phyloP scores from a whole-genome alignment of 2,329 filamentous ascomycete genomes.

The Drechslerella coelobrocha region DNA sequence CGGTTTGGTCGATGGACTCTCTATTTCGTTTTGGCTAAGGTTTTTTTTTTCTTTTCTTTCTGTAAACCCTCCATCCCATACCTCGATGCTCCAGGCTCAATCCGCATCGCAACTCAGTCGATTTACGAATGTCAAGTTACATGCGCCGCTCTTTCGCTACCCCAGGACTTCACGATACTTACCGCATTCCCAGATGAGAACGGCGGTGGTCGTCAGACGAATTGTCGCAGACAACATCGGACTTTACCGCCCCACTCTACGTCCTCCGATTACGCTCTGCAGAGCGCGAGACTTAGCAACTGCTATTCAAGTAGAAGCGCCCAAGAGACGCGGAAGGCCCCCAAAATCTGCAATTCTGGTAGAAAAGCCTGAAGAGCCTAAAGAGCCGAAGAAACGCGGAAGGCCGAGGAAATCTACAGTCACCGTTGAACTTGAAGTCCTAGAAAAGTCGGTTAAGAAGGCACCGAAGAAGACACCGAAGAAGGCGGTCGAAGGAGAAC shows the following conservation, averaged over 20 bases:
- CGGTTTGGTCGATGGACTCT: neutral
- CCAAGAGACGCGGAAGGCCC: neutral
- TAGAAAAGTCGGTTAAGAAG: too few species aligned
- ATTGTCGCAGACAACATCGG: constrained; percentile 29
- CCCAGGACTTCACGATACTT: neutral
- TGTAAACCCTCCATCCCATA: too few species aligned
- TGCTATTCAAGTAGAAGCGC: neutral
- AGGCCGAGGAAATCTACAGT: neutral
- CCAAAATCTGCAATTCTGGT: too few species aligned
- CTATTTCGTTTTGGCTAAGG: constrained; percentile 1
- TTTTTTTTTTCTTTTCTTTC: constrained; percentile 7
- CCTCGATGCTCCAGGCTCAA: constrained; percentile 1
- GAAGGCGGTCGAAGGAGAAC: neutral
- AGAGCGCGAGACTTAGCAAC: constrained; percentile 14
- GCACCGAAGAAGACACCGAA: neutral
- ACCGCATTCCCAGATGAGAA: constrained; percentile 31
- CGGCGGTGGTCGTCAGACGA: constrained; percentile 9
- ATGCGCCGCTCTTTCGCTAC: neutral
- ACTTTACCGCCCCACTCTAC: constrained; percentile 6
- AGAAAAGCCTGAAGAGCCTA: neutral
- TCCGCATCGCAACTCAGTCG: neutral
- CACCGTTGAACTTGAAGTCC: too few species aligned
- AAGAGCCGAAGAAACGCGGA: neutral
- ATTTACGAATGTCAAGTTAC: constrained; percentile 1
- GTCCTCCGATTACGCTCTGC: constrained; percentile 10